phyloP scores from a whole-genome alignment of 352 stramenopile species.

The Phytophthora pisi region DNA sequence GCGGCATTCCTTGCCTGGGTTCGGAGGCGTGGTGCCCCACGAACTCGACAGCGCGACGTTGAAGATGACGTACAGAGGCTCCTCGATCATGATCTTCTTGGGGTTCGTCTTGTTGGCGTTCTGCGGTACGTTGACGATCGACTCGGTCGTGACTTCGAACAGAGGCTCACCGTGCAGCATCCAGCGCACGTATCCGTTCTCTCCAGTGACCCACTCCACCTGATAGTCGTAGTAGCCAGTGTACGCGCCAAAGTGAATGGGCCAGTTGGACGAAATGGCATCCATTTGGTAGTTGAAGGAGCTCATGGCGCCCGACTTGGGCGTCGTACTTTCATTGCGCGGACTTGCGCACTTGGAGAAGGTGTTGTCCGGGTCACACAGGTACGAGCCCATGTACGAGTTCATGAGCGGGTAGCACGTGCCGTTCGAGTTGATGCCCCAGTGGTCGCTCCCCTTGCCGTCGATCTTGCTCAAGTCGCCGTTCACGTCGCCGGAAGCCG shows the following conservation, averaged over 20 bases:
- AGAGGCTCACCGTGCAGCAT: constrained; percentile 52
- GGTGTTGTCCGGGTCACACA: constrained; percentile 59
- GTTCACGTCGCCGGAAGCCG: constrained; percentile 54
- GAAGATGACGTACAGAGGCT: constrained; percentile 92
- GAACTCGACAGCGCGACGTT: constrained; percentile 92
- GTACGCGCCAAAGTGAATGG: constrained; percentile 59
- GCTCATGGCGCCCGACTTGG: constrained; percentile 48
- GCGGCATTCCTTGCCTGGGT: constrained; percentile 28
- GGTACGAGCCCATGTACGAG: constrained; percentile 60
- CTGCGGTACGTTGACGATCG: constrained; percentile 52
- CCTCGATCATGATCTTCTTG: constrained; percentile 88
- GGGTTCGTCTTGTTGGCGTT: constrained; percentile 53
- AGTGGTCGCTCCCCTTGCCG: constrained; percentile 36
- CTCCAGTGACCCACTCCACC: constrained; percentile 68
- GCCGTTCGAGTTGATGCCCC: constrained; percentile 73
- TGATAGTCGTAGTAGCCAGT: constrained; percentile 61
- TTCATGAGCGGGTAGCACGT: constrained; percentile 71
- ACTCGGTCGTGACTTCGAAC: constrained; percentile 56
- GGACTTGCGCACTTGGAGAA: constrained; percentile 40
- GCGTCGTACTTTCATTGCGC: constrained; percentile 28
- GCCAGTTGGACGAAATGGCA: constrained; percentile 71
- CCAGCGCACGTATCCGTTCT: constrained; percentile 64
- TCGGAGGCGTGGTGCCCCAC: constrained; percentile 32
- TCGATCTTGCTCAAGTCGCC: constrained; percentile 47
- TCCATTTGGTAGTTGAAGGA: constrained; percentile 43